A percentile compares a stretch with the other conserved stretches of the same genome.
Conservation (phyloP, 2,329 filamentous ascomycete species). For the Epichloe aotearoae region DNA sequence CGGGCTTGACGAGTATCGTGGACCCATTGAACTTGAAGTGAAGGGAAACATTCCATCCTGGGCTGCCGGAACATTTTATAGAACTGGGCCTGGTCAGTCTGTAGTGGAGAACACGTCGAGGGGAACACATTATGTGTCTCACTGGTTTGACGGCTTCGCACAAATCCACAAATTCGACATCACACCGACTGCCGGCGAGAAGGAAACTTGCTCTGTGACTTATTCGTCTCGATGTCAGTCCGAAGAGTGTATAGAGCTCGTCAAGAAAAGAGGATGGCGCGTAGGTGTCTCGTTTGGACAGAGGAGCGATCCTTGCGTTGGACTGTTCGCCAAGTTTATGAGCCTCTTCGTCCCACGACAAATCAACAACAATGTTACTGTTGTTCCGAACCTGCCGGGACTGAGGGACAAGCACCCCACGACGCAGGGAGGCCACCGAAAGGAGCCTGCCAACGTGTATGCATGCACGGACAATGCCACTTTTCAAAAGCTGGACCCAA, state of each 20-base stretch:
- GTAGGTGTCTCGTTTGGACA: constrained; percentile 54
- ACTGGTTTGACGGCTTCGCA: constrained; percentile 74
- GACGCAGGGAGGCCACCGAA: constrained; percentile 19
- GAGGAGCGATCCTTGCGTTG: constrained; percentile 59
- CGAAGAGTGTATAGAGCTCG: constrained; percentile 46
- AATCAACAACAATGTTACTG: constrained; percentile 49
- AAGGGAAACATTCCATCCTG: constrained; percentile 56
- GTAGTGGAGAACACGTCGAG: constrained; percentile 43
- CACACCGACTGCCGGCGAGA: constrained; percentile 22
- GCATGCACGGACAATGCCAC: constrained; percentile 33
- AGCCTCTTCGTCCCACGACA: constrained; percentile 34
- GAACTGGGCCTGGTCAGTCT: constrained; percentile 59
- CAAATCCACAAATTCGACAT: constrained; percentile 64
- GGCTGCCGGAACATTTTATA: constrained; percentile 57
- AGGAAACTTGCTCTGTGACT: constrained; percentile 29
- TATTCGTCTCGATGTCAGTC: constrained; percentile 62
- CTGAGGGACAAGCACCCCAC: constrained; percentile 16
- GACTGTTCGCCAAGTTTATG: constrained; percentile 60
- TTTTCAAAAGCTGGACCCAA: constrained; percentile 51
- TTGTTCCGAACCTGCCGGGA: constrained; percentile 52
- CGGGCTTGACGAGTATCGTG: constrained; percentile 49
- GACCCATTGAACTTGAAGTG: constrained; percentile 49
- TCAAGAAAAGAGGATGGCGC: constrained; percentile 45
- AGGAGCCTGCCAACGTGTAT: constrained; percentile 12
- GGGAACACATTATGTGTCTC: constrained; percentile 48